Evolutionary conservation across 805 yeast genomes (phyloP).

Genomic region (Blastobotrys parvus): DNA sequence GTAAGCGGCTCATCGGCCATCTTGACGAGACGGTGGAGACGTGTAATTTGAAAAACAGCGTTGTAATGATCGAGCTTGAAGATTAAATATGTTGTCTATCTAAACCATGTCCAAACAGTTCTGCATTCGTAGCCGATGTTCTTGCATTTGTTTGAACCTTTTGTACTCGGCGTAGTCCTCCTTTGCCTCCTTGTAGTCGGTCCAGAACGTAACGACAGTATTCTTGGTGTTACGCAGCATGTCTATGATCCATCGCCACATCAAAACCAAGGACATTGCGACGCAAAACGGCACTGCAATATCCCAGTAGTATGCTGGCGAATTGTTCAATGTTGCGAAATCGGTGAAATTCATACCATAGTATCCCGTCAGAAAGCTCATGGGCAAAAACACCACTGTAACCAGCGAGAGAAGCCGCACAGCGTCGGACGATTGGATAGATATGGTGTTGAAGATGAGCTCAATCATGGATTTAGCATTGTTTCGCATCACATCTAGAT

Average conservation of each 20-base stretch:
- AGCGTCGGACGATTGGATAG: constrained; percentile 46
- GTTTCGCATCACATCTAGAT: constrained; percentile 45
- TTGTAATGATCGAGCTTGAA: constrained; percentile 55
- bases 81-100: neutral
- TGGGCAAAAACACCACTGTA: constrained; percentile 50
- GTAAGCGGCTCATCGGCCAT: constrained; percentile 47
- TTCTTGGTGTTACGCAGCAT: constrained; percentile 7
- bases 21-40: constrained; percentile 55
- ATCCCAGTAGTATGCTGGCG: constrained; percentile 41
- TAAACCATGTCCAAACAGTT: neutral
- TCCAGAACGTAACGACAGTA: neutral
- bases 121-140: no score
- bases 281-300: constrained; percentile 34
- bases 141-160: neutral
- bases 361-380: constrained; percentile 54
- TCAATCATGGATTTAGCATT: constrained; percentile 44
- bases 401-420: constrained; percentile 47
- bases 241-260: constrained; percentile 22
- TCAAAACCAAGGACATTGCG: constrained; percentile 22
- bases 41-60: constrained; percentile 77
- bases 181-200: neutral
- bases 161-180: neutral
- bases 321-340: constrained; percentile 34
- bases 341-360: constrained; percentile 47
- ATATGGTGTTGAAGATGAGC: constrained; percentile 48